Conservation (phyloP, 257 asterid genomes). For the Ilex asprella region DNA sequence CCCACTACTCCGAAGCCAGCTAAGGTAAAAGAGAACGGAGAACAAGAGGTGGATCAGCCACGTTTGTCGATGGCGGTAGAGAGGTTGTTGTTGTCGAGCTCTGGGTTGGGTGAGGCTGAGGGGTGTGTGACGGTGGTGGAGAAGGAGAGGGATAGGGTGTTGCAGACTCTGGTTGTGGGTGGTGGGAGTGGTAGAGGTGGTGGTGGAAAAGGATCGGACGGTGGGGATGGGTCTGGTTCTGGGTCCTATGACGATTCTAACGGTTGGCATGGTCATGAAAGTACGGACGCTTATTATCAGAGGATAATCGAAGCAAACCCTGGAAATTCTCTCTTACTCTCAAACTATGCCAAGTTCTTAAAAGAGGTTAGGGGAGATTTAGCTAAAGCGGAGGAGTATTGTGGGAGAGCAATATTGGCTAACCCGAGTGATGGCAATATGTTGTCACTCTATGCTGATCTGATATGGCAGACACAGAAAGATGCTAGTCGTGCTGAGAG, state of each 20-base stretch:
- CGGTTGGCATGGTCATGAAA: constrained; percentile 44
- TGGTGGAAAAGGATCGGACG: constrained; percentile 23
- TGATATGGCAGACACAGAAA: constrained; percentile 65
- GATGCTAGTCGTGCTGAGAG: constrained; percentile 64
- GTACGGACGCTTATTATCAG: constrained; percentile 55
- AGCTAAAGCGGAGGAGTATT: constrained; percentile 76
- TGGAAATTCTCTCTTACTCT: constrained; percentile 51
- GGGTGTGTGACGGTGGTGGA: constrained; percentile 11
- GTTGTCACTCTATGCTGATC: constrained; percentile 74
- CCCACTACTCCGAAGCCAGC: constrained; percentile 27
- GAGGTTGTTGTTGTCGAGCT: constrained; percentile 25
- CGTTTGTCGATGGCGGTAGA: not conserved
- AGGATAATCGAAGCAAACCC: constrained; percentile 69
- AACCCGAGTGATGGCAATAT: constrained; percentile 61
- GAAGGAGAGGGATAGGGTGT: constrained; percentile 19
- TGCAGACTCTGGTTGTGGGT: constrained; percentile 27
- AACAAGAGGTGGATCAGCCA: constrained; percentile 5
- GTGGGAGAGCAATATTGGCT: constrained; percentile 67
- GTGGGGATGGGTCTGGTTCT: constrained; percentile 40
- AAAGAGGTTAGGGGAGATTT: constrained; percentile 76
- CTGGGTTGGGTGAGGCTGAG: constrained; percentile 25
- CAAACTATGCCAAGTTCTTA: constrained; percentile 74
- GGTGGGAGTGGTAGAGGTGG: constrained; percentile 14
- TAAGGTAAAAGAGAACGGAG: constrained; percentile 24
- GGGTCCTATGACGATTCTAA: constrained; percentile 36